Conservation (phyloP, 768 basidiomycete species). For the Pleurotus sapidus region DNA sequence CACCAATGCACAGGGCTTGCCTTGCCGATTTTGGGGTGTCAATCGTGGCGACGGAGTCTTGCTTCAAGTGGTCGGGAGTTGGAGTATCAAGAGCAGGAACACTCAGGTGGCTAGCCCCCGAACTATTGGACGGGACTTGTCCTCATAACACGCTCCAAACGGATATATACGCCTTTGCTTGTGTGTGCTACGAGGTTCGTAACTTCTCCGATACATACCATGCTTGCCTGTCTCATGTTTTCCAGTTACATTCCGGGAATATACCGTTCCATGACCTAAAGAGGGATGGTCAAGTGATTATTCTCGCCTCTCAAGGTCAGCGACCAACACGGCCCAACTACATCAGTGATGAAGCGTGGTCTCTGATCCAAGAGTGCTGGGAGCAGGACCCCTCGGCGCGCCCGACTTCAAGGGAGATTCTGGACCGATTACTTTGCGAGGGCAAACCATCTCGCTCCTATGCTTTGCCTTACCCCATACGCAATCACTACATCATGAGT, state of each 20-base stretch:
- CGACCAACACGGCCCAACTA: not conserved
- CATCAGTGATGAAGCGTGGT: conserved; percentile 6
- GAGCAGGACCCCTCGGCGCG: not conserved
- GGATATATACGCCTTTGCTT: conserved; percentile 40
- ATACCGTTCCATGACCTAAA: conserved; percentile 23
- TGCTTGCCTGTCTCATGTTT: no score
- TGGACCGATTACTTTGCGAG: not conserved
- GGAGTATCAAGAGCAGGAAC: conserved; percentile 19
- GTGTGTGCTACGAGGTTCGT: conserved; percentile 34
- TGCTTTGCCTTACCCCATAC: not conserved
- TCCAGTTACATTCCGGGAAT: conserved; percentile 22
- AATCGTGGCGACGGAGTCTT: conserved; percentile 17
- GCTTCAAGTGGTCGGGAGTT: not conserved
- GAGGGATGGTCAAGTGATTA: conserved; percentile 18
- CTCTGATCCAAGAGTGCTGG: conserved; percentile 9
- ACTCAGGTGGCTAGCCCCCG: conserved; percentile 33
- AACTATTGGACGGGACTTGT: conserved; percentile 22
- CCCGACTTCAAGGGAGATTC: not conserved
- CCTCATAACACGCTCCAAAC: conserved; percentile 16
- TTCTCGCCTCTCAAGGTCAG: conserved; percentile 5
- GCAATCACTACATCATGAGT: not conserved
- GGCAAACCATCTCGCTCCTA: not conserved
- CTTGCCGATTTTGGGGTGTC: conserved; percentile 50
- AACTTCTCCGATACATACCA: no score
- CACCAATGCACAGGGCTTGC: conserved; percentile 35